Base-by-base conservation (phyloP, 176 grass and related monocot genomes). In the Pharus latifolius region DNA sequence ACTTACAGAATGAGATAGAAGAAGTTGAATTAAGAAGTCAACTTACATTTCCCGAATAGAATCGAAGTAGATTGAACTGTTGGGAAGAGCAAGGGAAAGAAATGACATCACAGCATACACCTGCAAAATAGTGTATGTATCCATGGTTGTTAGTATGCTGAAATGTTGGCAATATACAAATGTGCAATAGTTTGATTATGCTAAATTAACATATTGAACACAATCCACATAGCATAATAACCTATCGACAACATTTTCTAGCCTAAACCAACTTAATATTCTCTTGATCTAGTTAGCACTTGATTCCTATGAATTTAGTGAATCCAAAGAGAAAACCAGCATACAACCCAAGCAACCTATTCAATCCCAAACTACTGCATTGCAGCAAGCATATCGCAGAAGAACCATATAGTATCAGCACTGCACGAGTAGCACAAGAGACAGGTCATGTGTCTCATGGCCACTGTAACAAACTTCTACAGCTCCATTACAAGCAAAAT, bases 101-200 rank as follows among this genome's bases (percentile, higher is more conserved):
- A 96, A 96, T 25, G 91, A 96, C 91, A 96, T 96, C 77, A 96
- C 69, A 42, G 91, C 91, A 84, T 87, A 96, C 47, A 96, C 87
- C 91, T 96, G 83, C 44, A 65, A 42, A 65, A 73, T 45, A 73
- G 65, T 56, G 20, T 34, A 29, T 15, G 2, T 49, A 20, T 46
- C 32, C 14, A 58, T 49, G 34, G 19, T 59, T 78, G 19, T 59
- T 78, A 78, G 25, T 26, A 37, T n/a, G 10, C 33, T 47, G 17
- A 49, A 56, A 56, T 60, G 3, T 11, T 80, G 5, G 13, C 53
- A 44, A 31, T 12, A 10, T 64, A 45, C 9, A 46, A 35, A 18
- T n/a, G 1, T 8, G 10, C 50, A 48, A 4, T 2, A 8, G 16
- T 35, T 45, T 63, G 49, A 72, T 12, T 1, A 26, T 18, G 22